These are phyloP conservation scores for Pythium periplocum DNA, from an alignment of 352 stramenopile genomes.

Conservation along the genomic window DNA sequence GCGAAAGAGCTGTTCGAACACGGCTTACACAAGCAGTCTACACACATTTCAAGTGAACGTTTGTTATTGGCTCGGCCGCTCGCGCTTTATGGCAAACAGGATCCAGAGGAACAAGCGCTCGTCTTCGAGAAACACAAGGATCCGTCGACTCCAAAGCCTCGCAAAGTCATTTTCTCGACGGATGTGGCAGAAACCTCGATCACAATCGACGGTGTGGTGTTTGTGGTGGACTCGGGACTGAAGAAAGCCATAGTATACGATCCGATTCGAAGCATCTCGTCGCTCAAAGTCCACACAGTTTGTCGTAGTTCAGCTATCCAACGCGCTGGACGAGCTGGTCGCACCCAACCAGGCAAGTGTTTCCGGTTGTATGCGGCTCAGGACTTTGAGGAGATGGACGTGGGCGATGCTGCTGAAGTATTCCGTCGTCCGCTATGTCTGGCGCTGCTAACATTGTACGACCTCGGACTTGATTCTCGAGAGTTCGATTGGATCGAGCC, in stretches of 20 bases:
- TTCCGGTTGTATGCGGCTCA: slow-evolving; percentile 54
- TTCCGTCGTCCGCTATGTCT: slow-evolving; percentile 20
- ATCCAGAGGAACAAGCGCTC: slow-evolving; percentile 14
- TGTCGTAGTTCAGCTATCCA: slow-evolving; percentile 34
- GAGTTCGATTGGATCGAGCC: slow-evolving; percentile 20
- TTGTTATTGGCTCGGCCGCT: background rate
- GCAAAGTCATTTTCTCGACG: slow-evolving; percentile 72
- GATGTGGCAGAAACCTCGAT: slow-evolving; percentile 88
- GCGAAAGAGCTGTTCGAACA: slow-evolving; percentile 16
- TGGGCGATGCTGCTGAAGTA: slow-evolving; percentile 17
- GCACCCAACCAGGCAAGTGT: slow-evolving; percentile 90
- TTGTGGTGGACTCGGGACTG: slow-evolving; percentile 24
- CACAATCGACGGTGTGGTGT: slow-evolving; percentile 88
- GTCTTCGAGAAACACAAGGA: slow-evolving; percentile 16
- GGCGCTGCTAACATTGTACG: slow-evolving; percentile 17
- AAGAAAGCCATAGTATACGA: slow-evolving; percentile 47
- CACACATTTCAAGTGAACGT: too few relatives aligned
- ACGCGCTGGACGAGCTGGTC: slow-evolving; percentile 39
- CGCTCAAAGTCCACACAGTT: slow-evolving; percentile 36
- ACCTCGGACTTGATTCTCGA: slow-evolving; percentile 11
- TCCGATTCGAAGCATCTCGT: slow-evolving; percentile 42
- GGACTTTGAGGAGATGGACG: slow-evolving; percentile 27
- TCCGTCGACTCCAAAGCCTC: background rate
- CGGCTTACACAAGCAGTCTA: too few relatives aligned
- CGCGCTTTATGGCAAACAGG: slow-evolving; percentile 19